Conservation (phyloP, 2,329 filamentous ascomycete species). For the Falciphora oryzae region DNA sequence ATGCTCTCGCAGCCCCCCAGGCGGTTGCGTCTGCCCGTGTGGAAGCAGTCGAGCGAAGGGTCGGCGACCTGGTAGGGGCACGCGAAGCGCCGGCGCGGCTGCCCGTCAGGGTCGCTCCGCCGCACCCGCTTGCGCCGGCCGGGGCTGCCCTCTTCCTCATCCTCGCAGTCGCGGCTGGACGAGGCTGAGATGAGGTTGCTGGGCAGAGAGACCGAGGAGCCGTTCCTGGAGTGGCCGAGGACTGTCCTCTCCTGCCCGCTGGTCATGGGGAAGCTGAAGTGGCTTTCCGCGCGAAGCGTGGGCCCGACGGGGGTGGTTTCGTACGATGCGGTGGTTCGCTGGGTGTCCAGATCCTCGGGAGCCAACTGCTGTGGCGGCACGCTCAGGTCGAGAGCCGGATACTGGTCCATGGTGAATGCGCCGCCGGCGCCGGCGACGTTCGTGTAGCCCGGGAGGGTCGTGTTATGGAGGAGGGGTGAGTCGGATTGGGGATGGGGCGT, state of each 20-base stretch:
- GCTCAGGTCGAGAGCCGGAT: background rate
- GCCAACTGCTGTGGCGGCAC: background rate
- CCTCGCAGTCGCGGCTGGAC: background rate
- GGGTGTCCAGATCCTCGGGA: background rate
- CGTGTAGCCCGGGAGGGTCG: background rate
- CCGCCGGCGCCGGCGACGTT: background rate
- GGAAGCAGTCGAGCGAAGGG: constrained; percentile 5
- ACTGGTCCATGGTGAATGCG: background rate
- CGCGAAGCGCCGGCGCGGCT: background rate
- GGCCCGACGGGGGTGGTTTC: background rate
- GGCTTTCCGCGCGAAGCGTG: background rate
- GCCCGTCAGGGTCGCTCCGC: background rate
- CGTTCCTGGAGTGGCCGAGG: background rate
- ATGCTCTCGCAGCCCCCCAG: constrained; percentile 5
- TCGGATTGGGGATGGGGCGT: background rate
- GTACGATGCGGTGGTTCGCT: background rate
- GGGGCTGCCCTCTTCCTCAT: background rate
- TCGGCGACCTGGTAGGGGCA: constrained; percentile 8
- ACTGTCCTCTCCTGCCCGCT: no score
- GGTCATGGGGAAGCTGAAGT: background rate
- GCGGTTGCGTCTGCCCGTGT: constrained; percentile 3
- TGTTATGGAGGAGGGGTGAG: background rate
- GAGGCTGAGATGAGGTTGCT: background rate
- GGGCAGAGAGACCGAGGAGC: background rate
- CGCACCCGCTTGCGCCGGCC: background rate